Conservation (phyloP, 768 basidiomycete species). For the Stropharia rugosoannulata region DNA sequence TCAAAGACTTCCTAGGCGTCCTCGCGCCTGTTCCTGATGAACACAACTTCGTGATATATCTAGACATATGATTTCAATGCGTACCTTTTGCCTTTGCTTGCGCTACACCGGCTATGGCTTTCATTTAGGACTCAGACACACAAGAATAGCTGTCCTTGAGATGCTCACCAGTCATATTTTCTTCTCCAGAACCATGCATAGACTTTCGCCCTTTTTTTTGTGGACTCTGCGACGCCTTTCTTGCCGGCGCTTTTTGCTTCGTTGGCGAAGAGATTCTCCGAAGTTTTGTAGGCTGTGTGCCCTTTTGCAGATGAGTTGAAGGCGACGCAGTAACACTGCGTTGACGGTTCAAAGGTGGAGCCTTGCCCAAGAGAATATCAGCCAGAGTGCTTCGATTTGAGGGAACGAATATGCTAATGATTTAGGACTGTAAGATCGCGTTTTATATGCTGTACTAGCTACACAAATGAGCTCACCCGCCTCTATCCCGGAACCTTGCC, state of each 20-base stretch:
- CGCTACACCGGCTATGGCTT: conserved; percentile 8
- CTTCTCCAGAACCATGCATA: background rate
- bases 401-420: conserved; percentile 51
- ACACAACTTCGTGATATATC: too few species aligned
- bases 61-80: too few species aligned
- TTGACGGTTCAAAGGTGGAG: conserved; percentile 25
- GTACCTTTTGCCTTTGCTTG: conserved; percentile 2
- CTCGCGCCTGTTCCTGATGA: too few species aligned
- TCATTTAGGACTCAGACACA: background rate
- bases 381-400: conserved; percentile 46
- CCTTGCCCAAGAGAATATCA: conserved; percentile 51
- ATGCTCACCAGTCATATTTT: background rate
- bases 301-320: conserved; percentile 12
- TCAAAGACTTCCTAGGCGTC: too few species aligned
- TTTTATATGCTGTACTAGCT: background rate
- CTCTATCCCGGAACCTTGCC: conserved; percentile 66
- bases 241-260: conserved; percentile 1
- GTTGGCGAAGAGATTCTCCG: background rate
- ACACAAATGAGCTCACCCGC: conserved; percentile 44
- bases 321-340: conserved; percentile 32
- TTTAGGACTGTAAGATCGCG: background rate
- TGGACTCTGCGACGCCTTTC: conserved; percentile 4
- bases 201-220: conserved; percentile 3
- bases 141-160: too few species aligned
- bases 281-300: background rate